These are phyloP conservation scores for Cystobasidium tubakii DNA, from an alignment of 768 basidiomycete genomes.

Conservation along the genomic window DNA sequence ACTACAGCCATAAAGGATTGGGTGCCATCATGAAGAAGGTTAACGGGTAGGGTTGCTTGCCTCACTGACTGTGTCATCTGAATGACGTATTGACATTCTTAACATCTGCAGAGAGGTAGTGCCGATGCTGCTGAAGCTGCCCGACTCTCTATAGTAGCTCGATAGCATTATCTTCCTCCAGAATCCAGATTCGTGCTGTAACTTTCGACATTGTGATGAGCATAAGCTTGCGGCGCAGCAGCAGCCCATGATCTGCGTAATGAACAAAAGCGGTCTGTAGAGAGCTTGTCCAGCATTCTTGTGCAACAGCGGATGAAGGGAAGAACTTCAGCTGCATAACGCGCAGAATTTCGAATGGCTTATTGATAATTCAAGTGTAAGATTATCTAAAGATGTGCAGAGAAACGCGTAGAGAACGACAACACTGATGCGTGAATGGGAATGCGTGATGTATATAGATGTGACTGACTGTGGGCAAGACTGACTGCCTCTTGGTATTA, in stretches of 20 bases:
- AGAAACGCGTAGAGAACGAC: neutral
- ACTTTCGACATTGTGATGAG: too few species aligned
- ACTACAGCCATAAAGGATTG: constrained; percentile 26
- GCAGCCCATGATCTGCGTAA: too few species aligned
- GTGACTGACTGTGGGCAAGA: neutral
- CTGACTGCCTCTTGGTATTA: neutral
- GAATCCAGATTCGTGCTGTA: too few species aligned
- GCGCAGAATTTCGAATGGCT: too few species aligned
- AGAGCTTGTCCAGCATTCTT: too few species aligned
- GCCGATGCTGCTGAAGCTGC: constrained; percentile 23
- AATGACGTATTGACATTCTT: neutral
- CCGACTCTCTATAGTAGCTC: constrained; percentile 8
- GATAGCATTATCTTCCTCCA: neutral
- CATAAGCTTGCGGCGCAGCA: too few species aligned
- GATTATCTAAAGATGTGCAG: neutral
- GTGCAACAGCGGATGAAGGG: too few species aligned
- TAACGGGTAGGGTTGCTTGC: constrained; percentile 1
- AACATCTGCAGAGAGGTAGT: constrained; percentile 3
- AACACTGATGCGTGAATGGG: neutral
- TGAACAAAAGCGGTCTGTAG: too few species aligned
- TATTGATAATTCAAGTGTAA: neutral
- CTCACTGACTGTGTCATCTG: neutral
- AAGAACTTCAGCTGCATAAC: too few species aligned
- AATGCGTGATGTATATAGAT: neutral
- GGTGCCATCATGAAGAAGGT: constrained; percentile 29